Evolutionary conservation across 2,329 filamentous ascomycete species (phyloP), one percentile per base, ranked within the genome.

Genomic region (Sarocladium strictum): DNA sequence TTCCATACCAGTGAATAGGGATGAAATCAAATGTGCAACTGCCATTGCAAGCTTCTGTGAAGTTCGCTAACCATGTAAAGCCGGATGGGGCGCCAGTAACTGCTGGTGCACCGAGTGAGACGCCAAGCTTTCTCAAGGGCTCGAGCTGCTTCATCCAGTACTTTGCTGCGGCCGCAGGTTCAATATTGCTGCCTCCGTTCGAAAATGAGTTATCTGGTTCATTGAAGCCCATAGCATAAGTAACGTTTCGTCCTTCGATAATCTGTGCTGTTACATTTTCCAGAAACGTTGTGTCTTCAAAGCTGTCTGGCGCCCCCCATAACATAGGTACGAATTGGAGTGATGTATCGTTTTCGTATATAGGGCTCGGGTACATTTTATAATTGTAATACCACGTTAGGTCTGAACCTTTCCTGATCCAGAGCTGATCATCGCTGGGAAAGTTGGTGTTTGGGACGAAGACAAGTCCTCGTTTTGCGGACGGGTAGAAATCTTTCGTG

Each of bases 381-480:
- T 92, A 94, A 73, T 92, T 93, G 78, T 93, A 93, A 75, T 94
- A 94, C 89, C 89, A 94, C 2, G 83, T 86, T 54, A 93, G 69
- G 40, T 83, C 79, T 15, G 79, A 81, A 32, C 74, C 76, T 6
- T 72, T 53, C 43, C 74, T 67, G 12, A 76, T 71, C 86, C 87
- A 92, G 62, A 87, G 75, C 47, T 75, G 66, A 70, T 90, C 82
- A 69, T 93, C 89, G n/a, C 73, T 56, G 1, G 81, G 76, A 55
- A 76, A 71, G 1, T 78, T 65, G 4, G 70, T 58, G 56, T 83
- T 80, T 5, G 81, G 77, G 17, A 88, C 80, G 68, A 85, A 88
- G 63, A 84, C 79, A 53, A 94, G 84, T 26, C 89, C 89, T 60
- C 89, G 86, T 38, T 38, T 38, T 17, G 35, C 14, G 15, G 35